Percentiles rank a stretch among this genome's conserved stretches.
These are phyloP conservation scores for Aspergillus glaucus DNA, from an alignment of 2,329 filamentous ascomycete genomes.

Conservation along the genomic window DNA sequence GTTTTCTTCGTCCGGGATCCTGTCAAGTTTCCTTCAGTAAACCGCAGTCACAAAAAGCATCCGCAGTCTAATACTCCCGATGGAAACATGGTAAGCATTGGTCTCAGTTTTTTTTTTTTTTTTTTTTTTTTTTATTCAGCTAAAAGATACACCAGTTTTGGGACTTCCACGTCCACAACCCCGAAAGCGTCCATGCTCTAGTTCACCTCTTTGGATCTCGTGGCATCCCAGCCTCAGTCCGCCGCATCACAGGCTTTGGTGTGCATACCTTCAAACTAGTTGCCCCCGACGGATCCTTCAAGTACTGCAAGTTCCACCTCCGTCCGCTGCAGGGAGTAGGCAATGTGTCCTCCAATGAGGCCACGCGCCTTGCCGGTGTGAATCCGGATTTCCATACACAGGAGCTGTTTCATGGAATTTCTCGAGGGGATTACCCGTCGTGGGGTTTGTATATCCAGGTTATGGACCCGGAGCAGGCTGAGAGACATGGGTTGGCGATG, in stretches of 20 bases:
- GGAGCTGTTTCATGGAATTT: slow-evolving; percentile 57
- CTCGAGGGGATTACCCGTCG: too few species aligned
- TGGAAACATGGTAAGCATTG: slow-evolving; percentile 46
- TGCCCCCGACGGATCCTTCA: slow-evolving; percentile 43
- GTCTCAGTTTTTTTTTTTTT: background rate
- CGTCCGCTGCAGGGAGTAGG: slow-evolving; percentile 52
- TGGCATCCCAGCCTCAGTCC: slow-evolving; percentile 40
- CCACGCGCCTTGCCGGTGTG: slow-evolving; percentile 44
- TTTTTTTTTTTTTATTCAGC: too few species aligned
- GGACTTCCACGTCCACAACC: slow-evolving; percentile 56
- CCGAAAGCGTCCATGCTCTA: slow-evolving; percentile 54
- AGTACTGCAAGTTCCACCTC: slow-evolving; percentile 57
- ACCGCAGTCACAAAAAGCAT: slow-evolving; percentile 60
- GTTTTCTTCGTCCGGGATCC: slow-evolving; percentile 44
- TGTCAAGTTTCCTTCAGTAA: slow-evolving; percentile 38
- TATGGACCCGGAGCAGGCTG: too few species aligned
- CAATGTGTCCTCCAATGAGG: slow-evolving; percentile 49
- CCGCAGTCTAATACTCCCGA: slow-evolving; percentile 60
- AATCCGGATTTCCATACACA: slow-evolving; percentile 55
- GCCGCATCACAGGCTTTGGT: slow-evolving; percentile 50
- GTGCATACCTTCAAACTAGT: slow-evolving; percentile 29
- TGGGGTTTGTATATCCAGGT: too few species aligned
- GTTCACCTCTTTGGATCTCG: slow-evolving; percentile 58
- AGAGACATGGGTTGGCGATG: too few species aligned
- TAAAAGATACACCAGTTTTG: slow-evolving; percentile 45